Evolutionary conservation across 2,329 filamentous ascomycete genomes (phyloP).

Genomic region (Colletotrichum abscissum): DNA sequence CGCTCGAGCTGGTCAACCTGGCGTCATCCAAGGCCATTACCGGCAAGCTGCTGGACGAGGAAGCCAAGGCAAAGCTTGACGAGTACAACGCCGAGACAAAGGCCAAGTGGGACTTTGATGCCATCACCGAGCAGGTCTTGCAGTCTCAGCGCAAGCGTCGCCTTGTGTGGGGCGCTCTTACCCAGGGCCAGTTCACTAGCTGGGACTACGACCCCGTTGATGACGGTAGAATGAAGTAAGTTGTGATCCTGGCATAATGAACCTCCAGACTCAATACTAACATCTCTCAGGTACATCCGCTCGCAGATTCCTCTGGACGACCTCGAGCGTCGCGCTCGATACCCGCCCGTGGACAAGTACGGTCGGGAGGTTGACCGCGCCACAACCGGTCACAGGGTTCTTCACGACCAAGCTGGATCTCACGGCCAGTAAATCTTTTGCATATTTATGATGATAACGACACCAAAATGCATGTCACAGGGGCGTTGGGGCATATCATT

Average conservation of each 20-base stretch:
- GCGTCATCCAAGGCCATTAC: constrained; percentile 53
- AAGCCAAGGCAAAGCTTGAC: constrained; percentile 62
- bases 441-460: constrained; percentile 24
- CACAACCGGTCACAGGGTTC: constrained; percentile 39
- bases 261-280: constrained; percentile 47
- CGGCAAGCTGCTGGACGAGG: constrained; percentile 52
- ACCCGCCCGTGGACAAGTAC: constrained; percentile 70
- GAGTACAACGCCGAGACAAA: constrained; percentile 80
- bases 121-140: constrained; percentile 80
- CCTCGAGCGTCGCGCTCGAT: constrained; percentile 80
- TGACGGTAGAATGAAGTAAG: constrained; percentile 74
- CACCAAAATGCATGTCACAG: constrained; percentile 23
- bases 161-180: constrained; percentile 83
- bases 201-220: constrained; percentile 89
- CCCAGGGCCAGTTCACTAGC: constrained; percentile 78
- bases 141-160: constrained; percentile 82
- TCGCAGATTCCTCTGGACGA: constrained; percentile 85
- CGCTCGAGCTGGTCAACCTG: constrained; percentile 81
- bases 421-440: constrained; percentile 50
- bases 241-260: constrained; percentile 39
- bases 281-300: constrained; percentile 78
- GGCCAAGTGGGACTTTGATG: constrained; percentile 82
- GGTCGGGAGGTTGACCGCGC: constrained; percentile 58
- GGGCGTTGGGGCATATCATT: constrained; percentile 12
- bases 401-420: constrained; percentile 56